Conservation (phyloP, 2,329 filamentous ascomycete genomes). For the Berkeleyomyces basicola region DNA sequence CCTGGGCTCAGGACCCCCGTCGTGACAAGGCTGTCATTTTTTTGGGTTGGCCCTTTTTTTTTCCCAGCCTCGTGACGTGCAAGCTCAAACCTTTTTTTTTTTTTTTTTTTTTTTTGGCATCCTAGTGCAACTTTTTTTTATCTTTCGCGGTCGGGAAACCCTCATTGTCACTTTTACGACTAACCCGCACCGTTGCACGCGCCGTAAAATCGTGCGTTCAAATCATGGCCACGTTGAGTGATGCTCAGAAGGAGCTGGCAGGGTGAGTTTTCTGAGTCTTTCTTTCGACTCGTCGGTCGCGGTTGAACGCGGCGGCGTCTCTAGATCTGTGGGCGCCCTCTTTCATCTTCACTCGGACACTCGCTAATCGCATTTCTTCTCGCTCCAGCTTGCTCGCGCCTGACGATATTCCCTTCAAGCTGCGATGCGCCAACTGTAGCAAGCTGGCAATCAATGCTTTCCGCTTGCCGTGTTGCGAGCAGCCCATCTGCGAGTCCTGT, state of each 20-base stretch:
- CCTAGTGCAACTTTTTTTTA: conserved; percentile 4
- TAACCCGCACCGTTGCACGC: background rate
- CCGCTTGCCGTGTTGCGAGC: conserved; percentile 85
- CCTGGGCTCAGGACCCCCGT: background rate
- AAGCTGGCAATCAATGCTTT: conserved; percentile 82
- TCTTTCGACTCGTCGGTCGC: background rate
- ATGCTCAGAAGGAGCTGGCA: conserved; percentile 42
- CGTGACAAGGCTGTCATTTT: conserved; percentile 8
- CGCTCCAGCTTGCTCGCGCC: conserved; percentile 50
- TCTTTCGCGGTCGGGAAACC: background rate
- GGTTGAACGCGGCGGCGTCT: background rate
- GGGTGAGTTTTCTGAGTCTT: conserved; percentile 25
- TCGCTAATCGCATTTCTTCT: background rate
- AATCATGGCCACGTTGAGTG: conserved; percentile 21
- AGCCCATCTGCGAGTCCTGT: conserved; percentile 87
- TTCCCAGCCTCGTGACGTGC: conserved; percentile 13
- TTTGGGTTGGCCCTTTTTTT: background rate
- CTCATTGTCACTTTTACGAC: background rate
- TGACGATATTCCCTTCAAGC: conserved; percentile 86
- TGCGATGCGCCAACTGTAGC: conserved; percentile 87
- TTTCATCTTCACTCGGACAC: conserved; percentile 12
- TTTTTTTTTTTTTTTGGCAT: conserved; percentile 1
- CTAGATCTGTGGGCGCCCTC: background rate
- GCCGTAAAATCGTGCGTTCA: background rate
- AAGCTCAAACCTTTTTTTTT: background rate